These are phyloP conservation scores for Phialophora chinensis DNA, from an alignment of 2,329 filamentous ascomycete genomes.

Conservation along the genomic window DNA sequence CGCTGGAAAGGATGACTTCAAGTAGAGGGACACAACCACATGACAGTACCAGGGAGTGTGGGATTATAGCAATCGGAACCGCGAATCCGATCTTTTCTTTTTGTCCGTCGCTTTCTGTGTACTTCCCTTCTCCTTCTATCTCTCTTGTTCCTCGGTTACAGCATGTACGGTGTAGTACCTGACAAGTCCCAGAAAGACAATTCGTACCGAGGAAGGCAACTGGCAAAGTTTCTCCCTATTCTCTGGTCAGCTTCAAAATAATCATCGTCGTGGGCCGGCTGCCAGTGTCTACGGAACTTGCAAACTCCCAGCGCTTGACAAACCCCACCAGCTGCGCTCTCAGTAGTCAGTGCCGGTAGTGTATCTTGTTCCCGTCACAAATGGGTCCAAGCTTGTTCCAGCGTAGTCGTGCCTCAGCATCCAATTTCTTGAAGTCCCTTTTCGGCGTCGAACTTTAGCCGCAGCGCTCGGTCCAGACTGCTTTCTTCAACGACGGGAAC, in stretches of 20 bases:
- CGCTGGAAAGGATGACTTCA: not conserved
- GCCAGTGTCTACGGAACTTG: not conserved
- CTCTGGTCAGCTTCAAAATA: conserved; percentile 1
- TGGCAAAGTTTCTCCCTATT: not conserved
- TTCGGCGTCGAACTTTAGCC: conserved; percentile 30
- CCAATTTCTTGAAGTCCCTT: conserved; percentile 36
- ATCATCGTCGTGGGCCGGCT: not conserved
- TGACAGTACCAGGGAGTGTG: not conserved
- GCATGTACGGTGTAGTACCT: not conserved
- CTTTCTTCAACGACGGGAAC: conserved; percentile 21
- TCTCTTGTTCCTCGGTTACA: not conserved
- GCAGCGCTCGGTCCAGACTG: conserved; percentile 34
- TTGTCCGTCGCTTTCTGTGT: not conserved
- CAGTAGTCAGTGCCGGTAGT: not conserved
- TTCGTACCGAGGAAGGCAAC: not conserved
- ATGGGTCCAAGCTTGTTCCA: conserved; percentile 24
- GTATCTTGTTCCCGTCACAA: conserved; percentile 1
- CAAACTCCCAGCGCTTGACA: conserved; percentile 1
- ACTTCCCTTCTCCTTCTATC: not conserved
- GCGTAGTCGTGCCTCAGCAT: conserved; percentile 32
- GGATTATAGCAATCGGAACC: not conserved
- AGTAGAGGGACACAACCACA: not conserved
- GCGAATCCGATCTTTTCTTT: not conserved
- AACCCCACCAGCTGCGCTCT: not conserved
- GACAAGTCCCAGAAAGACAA: not conserved